Percentiles rank a stretch among this genome's conserved stretches.
These are phyloP conservation scores for Trichoderma sp. DNA, from an alignment of 2,329 filamentous ascomycete genomes.

Conservation along the genomic window DNA sequence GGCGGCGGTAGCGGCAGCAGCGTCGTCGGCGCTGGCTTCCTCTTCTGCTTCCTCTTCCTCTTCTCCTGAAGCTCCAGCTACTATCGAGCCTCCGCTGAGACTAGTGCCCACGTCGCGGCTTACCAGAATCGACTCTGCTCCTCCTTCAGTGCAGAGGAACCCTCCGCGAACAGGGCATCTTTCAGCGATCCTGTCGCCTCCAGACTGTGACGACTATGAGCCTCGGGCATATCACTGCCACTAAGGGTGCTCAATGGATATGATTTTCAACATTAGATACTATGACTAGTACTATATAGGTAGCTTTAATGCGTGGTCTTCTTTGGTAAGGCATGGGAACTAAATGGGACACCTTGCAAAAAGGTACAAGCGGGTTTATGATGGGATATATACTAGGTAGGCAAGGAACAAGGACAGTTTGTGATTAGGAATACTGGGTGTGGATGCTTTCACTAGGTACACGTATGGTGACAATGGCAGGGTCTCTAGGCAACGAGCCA, in stretches of 20 bases:
- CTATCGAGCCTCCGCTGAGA: not conserved
- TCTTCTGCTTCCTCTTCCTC: not conserved
- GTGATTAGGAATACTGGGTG: not conserved
- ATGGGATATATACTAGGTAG: not conserved
- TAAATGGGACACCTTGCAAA: not conserved
- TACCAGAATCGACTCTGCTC: not conserved
- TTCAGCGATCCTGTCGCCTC: conserved; percentile 33
- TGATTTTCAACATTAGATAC: not conserved
- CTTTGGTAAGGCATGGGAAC: not conserved
- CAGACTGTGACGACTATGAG: conserved; percentile 23
- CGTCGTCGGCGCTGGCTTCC: not conserved
- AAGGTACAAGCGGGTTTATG: not conserved
- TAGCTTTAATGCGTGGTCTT: not conserved
- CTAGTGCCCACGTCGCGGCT: not conserved
- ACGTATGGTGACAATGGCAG: not conserved
- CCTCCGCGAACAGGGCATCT: conserved; percentile 40
- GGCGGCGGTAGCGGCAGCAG: not conserved
- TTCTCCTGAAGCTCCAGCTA: not conserved
- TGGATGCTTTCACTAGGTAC: not conserved
- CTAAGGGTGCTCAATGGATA: not conserved
- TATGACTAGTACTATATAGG: not conserved
- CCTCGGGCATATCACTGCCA: not conserved
- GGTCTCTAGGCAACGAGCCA: not conserved
- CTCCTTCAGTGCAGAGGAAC: conserved; percentile 28
- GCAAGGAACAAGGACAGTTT: not conserved